These are phyloP conservation scores for Colletotrichum sp. DNA, from an alignment of 2,329 filamentous ascomycete genomes.

Conservation along the genomic window DNA sequence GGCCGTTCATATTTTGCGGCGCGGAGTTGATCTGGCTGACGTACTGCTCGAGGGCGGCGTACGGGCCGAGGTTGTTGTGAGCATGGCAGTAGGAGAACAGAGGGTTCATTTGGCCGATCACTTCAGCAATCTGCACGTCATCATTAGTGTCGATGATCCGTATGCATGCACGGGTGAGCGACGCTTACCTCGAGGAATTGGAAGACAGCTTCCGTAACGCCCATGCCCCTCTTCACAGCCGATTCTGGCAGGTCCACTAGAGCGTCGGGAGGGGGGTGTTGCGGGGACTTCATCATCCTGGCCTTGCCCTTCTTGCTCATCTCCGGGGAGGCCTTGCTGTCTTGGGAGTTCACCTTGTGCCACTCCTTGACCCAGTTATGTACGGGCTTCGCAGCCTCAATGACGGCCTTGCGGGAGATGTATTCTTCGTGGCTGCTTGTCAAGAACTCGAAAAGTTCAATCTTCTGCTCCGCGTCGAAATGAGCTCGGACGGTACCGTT, in stretches of 20 bases:
- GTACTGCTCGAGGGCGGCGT: slow-evolving; percentile 65
- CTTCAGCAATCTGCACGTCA: slow-evolving; percentile 61
- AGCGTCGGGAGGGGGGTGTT: slow-evolving; percentile 61
- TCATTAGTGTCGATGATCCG: slow-evolving; percentile 26
- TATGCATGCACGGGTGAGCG: not conserved
- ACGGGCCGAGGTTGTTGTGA: slow-evolving; percentile 60
- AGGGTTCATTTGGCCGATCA: slow-evolving; percentile 70
- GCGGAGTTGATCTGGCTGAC: slow-evolving; percentile 52
- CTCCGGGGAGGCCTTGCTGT: slow-evolving; percentile 66
- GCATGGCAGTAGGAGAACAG: slow-evolving; percentile 63
- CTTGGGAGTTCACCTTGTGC: slow-evolving; percentile 61
- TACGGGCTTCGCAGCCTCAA: slow-evolving; percentile 64
- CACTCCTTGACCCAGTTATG: slow-evolving; percentile 72
- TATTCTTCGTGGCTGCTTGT: slow-evolving; percentile 83
- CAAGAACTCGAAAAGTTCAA: slow-evolving; percentile 85
- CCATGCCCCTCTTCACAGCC: slow-evolving; percentile 59
- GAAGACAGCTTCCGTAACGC: slow-evolving; percentile 65
- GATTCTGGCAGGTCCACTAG: slow-evolving; percentile 63
- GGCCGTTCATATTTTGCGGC: slow-evolving; percentile 50
- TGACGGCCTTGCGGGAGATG: slow-evolving; percentile 71
- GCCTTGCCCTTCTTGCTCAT: slow-evolving; percentile 71
- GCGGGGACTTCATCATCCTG: slow-evolving; percentile 64
- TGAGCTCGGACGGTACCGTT: slow-evolving; percentile 79
- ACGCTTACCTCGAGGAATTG: slow-evolving; percentile 67
- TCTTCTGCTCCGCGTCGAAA: slow-evolving; percentile 79